These are phyloP conservation scores for Scytalidium lignicola DNA, from an alignment of 2,329 filamentous ascomycete species.

Conservation along the genomic window DNA sequence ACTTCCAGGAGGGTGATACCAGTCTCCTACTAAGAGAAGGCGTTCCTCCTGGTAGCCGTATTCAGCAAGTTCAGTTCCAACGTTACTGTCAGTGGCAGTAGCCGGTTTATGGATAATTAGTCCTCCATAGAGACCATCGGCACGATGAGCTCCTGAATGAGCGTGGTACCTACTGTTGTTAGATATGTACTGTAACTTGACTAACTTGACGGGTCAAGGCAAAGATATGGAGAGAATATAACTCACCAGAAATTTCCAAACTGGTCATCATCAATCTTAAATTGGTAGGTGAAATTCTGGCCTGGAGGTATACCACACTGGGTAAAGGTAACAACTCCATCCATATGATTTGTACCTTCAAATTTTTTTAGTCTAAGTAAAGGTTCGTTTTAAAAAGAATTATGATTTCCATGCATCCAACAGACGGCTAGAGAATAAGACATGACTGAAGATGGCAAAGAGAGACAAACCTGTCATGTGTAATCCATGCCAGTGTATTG, in stretches of 20 bases:
- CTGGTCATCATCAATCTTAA: neutral
- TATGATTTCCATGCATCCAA: too few species aligned
- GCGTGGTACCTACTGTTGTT: conserved; percentile 29
- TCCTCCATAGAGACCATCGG: conserved; percentile 39
- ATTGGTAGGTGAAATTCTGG: neutral
- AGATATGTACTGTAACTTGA: neutral
- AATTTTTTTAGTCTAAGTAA: neutral
- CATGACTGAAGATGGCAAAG: too few species aligned
- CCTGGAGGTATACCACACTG: neutral
- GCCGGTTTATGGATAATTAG: conserved; percentile 32
- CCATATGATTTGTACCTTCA: conserved; percentile 14
- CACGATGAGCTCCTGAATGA: conserved; percentile 34
- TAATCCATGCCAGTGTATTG: conserved; percentile 44
- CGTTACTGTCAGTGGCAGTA: conserved; percentile 8
- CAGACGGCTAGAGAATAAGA: too few species aligned
- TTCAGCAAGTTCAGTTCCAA: conserved; percentile 9
- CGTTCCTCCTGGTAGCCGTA: conserved; percentile 32
- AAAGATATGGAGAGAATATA: neutral
- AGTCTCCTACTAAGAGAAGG: conserved; percentile 40
- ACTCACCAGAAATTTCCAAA: neutral
- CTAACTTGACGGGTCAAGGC: too few species aligned
- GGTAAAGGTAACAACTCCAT: neutral
- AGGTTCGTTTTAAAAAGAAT: too few species aligned
- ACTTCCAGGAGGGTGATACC: conserved; percentile 36
- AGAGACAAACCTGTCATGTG: conserved; percentile 30